These are phyloP conservation scores for Fusarium lyarnte DNA, from an alignment of 2,329 filamentous ascomycete species.

Conservation along the genomic window DNA sequence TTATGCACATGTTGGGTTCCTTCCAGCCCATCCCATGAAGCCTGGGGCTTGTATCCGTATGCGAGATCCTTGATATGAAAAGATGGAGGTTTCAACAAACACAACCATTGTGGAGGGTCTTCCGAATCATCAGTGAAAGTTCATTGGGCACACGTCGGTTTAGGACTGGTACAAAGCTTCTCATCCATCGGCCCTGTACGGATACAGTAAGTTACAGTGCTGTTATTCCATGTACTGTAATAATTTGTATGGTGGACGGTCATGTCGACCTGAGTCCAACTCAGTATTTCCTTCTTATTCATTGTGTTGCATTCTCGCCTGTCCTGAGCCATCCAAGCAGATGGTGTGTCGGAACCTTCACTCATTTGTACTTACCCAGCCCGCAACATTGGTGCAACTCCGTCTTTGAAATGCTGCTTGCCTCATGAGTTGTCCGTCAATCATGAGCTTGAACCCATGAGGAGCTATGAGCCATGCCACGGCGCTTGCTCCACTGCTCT, in stretches of 20 bases:
- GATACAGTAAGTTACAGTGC: conserved; percentile 19
- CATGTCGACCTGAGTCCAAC: conserved; percentile 17
- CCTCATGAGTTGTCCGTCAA: conserved; percentile 25
- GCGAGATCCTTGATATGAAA: conserved; percentile 31
- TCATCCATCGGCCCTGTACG: conserved; percentile 14
- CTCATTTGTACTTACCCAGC: conserved; percentile 15
- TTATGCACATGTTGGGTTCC: conserved; percentile 11
- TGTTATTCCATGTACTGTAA: background rate
- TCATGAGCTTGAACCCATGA: conserved; percentile 29
- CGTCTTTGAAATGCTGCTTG: conserved; percentile 12
- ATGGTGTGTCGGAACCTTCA: conserved; percentile 23
- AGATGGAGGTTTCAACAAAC: conserved; percentile 21
- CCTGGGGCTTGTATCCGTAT: conserved; percentile 21
- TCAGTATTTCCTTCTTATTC: conserved; percentile 2
- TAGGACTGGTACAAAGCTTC: conserved; percentile 21
- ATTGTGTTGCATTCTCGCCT: conserved; percentile 22
- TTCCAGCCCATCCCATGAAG: conserved; percentile 18
- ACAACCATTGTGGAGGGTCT: conserved; percentile 13
- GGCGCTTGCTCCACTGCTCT: conserved; percentile 35
- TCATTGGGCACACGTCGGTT: conserved; percentile 14
- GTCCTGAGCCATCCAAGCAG: background rate
- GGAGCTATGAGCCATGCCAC: conserved; percentile 29
- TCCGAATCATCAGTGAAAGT: conserved; percentile 10
- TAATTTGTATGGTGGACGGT: conserved; percentile 1
- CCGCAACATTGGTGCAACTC: conserved; percentile 28